A percentile compares a stretch with the other conserved stretches of the same genome.
These are phyloP conservation scores for Calamus simplicifolius DNA, from an alignment of 176 grass and related monocot genomes.

Conservation along the genomic window DNA sequence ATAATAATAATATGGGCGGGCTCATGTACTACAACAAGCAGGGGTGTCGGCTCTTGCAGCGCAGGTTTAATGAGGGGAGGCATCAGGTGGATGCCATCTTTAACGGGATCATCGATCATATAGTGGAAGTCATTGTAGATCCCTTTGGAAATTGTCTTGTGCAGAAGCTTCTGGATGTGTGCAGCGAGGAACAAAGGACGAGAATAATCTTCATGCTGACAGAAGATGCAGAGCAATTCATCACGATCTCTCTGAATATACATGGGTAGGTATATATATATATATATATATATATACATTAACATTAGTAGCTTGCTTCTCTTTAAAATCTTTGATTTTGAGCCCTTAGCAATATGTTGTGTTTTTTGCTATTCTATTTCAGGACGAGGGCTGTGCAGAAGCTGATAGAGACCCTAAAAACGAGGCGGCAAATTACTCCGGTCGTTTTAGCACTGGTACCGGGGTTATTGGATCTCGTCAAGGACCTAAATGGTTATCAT, in stretches of 20 bases:
- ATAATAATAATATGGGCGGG: conserved; percentile 47
- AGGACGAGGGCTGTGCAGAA: conserved; percentile 90
- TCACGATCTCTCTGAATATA: conserved; percentile 54
- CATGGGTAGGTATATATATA: conserved; percentile 98
- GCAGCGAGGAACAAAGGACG: conserved; percentile 62
- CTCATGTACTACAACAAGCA: conserved; percentile 58
- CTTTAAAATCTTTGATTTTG: too few species aligned
- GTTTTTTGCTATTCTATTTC: conserved; percentile 17
- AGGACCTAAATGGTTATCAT: conserved; percentile 83
- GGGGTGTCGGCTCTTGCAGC: conserved; percentile 59
- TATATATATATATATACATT: too few species aligned
- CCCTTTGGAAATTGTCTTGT: conserved; percentile 81
- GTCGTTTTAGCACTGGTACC: conserved; percentile 55
- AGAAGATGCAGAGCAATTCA: conserved; percentile 35
- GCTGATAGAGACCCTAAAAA: conserved; percentile 69
- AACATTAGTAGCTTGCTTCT: too few species aligned
- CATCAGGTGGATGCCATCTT: conserved; percentile 53
- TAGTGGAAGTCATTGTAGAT: conserved; percentile 56
- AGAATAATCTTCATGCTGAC: conserved; percentile 41
- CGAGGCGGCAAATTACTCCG: conserved; percentile 31
- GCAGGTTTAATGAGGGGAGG: conserved; percentile 63
- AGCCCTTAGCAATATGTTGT: too few species aligned
- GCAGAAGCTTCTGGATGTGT: conserved; percentile 70
- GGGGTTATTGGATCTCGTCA: conserved; percentile 58
- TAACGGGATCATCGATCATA: conserved; percentile 59